phyloP scores from a whole-genome alignment of 495 filamentous ascomycete genomes.

The Margaritispora aquatica region DNA sequence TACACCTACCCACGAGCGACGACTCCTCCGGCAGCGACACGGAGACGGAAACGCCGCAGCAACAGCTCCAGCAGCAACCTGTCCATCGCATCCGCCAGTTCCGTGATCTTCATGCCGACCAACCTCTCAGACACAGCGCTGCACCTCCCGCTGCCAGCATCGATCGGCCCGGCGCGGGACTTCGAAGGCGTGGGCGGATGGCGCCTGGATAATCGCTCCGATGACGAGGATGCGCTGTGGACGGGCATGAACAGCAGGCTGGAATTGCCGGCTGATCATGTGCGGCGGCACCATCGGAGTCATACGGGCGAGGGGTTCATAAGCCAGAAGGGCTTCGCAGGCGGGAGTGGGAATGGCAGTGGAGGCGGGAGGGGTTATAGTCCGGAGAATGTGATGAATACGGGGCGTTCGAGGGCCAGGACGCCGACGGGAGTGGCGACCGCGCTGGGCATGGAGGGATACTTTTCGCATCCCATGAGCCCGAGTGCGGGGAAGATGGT shows the following conservation, averaged over 20 bases:
- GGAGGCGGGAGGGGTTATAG: conserved; percentile 10
- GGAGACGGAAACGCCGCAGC: conserved; percentile 31
- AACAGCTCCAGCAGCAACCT: conserved; percentile 27
- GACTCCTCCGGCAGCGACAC: conserved; percentile 23
- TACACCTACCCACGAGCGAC: no score
- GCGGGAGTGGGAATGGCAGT: conserved; percentile 2
- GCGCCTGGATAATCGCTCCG: conserved; percentile 48
- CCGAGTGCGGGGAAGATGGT: background rate
- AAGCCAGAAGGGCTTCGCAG: background rate
- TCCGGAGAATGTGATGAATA: conserved; percentile 26
- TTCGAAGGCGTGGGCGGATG: conserved; percentile 86
- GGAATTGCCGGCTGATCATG: conserved; percentile 48
- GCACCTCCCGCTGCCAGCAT: conserved; percentile 30
- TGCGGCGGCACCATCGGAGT: conserved; percentile 18
- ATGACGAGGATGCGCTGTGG: conserved; percentile 63
- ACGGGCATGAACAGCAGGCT: conserved; percentile 67
- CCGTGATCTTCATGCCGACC: conserved; percentile 29
- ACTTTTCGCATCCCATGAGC: conserved; percentile 13
- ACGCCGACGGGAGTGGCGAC: conserved; percentile 25
- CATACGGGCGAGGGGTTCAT: conserved; percentile 2
- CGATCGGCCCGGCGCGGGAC: conserved; percentile 51
- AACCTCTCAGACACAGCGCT: conserved; percentile 19
- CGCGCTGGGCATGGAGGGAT: conserved; percentile 9
- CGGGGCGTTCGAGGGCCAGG: conserved; percentile 25
- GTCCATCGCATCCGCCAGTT: conserved; percentile 22